Conservation (phyloP, 2,329 filamentous ascomycete species). For the Colletotrichum tofieldiae region DNA sequence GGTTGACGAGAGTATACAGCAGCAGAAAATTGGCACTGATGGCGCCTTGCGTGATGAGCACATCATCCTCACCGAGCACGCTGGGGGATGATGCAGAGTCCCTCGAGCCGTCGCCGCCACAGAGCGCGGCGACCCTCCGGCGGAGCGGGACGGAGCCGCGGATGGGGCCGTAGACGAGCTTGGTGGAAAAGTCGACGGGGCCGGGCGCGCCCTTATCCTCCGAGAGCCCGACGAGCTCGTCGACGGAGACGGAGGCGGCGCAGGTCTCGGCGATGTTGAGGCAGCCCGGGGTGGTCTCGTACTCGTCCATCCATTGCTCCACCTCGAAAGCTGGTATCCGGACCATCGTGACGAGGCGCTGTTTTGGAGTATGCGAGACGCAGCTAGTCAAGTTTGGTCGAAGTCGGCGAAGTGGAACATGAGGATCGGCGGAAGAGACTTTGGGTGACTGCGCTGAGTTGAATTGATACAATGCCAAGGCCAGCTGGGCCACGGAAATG, state of each 20-base stretch:
- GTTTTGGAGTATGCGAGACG: neutral
- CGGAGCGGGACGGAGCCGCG: slow-evolving; percentile 77
- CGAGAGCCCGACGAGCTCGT: slow-evolving; percentile 74
- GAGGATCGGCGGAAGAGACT: neutral
- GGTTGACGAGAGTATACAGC: slow-evolving; percentile 78
- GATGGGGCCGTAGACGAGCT: slow-evolving; percentile 82
- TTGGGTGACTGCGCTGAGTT: slow-evolving; percentile 3
- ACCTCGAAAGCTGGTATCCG: slow-evolving; percentile 70
- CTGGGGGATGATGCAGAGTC: slow-evolving; percentile 46
- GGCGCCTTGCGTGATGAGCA: slow-evolving; percentile 82
- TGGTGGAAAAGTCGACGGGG: slow-evolving; percentile 65
- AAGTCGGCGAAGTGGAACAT: neutral
- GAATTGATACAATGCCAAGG: slow-evolving; percentile 39
- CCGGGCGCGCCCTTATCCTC: slow-evolving; percentile 63
- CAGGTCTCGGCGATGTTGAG: slow-evolving; percentile 87
- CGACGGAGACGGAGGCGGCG: slow-evolving; percentile 80
- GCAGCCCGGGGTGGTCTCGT: slow-evolving; percentile 69
- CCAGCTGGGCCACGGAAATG: neutral
- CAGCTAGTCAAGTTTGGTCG: neutral
- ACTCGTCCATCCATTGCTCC: slow-evolving; percentile 79
- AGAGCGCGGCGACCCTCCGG: slow-evolving; percentile 75
- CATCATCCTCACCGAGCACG: slow-evolving; percentile 64
- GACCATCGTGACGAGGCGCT: slow-evolving; percentile 51
- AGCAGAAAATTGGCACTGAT: slow-evolving; percentile 84
- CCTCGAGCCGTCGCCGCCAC: slow-evolving; percentile 65